Conservation (phyloP, 2,329 filamentous ascomycete species). For the Fusarium nisikadoi region DNA sequence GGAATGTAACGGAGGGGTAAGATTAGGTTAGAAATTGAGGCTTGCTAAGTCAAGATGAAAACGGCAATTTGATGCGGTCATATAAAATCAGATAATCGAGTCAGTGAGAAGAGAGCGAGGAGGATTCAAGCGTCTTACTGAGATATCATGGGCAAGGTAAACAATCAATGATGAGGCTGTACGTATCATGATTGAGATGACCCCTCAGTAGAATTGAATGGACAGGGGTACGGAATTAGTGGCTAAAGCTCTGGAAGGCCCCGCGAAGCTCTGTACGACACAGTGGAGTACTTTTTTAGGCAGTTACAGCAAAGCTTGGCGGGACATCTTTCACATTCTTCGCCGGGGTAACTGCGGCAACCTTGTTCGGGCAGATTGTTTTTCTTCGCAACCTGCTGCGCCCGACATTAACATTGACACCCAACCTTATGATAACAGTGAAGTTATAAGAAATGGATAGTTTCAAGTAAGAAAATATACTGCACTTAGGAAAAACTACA, state of each 20-base stretch:
- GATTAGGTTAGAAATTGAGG: constrained; percentile 4
- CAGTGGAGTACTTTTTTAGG: background rate
- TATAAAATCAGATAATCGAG: background rate
- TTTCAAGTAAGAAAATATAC: too few species aligned
- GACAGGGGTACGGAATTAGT: background rate
- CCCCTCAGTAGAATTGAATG: constrained; percentile 9
- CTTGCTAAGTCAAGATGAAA: constrained; percentile 11
- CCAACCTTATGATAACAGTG: constrained; percentile 22
- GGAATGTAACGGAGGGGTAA: constrained; percentile 34
- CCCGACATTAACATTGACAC: constrained; percentile 30
- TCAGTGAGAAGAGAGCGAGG: background rate
- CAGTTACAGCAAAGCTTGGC: constrained; percentile 1
- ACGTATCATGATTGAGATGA: background rate
- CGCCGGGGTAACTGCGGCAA: constrained; percentile 42
- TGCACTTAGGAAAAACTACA: too few species aligned
- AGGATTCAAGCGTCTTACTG: background rate
- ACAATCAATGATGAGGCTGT: background rate
- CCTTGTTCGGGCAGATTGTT: constrained; percentile 30
- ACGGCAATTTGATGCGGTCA: background rate
- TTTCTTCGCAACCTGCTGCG: constrained; percentile 19
- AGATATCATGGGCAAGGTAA: constrained; percentile 1
- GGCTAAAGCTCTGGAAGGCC: background rate
- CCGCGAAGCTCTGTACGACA: background rate
- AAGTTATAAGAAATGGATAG: background rate
- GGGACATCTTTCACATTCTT: constrained; percentile 7